These are phyloP conservation scores for Nicotiana sylvestris DNA, from an alignment of 257 asterid species.

Conservation along the genomic window DNA sequence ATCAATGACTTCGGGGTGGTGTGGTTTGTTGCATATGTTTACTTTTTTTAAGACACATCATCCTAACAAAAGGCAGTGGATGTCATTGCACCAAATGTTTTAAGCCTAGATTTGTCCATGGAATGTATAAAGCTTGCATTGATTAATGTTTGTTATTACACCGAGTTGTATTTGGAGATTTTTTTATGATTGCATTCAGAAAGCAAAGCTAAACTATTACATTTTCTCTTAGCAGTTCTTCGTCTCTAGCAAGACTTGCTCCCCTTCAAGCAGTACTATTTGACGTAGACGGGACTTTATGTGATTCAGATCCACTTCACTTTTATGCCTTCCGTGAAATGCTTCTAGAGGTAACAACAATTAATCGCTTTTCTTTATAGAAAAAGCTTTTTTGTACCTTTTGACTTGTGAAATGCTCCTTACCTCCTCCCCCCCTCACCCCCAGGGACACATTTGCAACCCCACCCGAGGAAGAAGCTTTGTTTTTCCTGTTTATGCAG, in stretches of 20 bases:
- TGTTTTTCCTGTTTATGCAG: not conserved
- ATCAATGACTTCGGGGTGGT: not conserved
- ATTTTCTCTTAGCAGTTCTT: constrained; percentile 40
- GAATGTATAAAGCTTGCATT: not conserved
- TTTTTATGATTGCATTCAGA: not conserved
- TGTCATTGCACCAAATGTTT: not conserved
- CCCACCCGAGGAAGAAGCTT: not conserved
- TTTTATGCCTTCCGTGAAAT: constrained; percentile 55
- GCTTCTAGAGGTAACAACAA: constrained; percentile 61
- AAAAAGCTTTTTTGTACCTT: not conserved
- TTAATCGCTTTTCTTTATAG: not conserved
- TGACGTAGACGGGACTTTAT: constrained; percentile 89
- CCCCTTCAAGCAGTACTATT: constrained; percentile 93
- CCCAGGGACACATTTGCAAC: not conserved
- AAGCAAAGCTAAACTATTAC: constrained; percentile 4
- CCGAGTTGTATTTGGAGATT: not conserved
- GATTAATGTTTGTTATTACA: not conserved
- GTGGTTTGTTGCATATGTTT: not conserved
- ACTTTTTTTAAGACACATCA: not conserved
- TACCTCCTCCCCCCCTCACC: not conserved
- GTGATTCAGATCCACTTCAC: constrained; percentile 94
- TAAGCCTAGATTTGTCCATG: not conserved
- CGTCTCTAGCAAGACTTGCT: constrained; percentile 59
- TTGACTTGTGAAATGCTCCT: not conserved
- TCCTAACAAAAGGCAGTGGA: not conserved